Base-by-base conservation (phyloP, 2,329 filamentous ascomycete genomes). In the Raffaelea ambrosiae region DNA sequence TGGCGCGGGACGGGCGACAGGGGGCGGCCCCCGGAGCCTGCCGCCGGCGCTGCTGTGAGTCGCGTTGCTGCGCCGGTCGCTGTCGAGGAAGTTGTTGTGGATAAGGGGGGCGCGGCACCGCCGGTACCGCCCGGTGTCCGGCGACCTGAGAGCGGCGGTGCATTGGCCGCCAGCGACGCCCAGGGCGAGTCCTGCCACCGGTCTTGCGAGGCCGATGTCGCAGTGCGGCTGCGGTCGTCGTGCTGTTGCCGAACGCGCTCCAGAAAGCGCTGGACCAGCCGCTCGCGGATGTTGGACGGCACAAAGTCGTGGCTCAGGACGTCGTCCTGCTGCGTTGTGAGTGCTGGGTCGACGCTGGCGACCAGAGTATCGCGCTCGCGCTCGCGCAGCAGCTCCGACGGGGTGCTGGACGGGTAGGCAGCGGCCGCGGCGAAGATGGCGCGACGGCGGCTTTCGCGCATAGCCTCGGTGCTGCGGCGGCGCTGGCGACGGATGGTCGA, bases 371-470 rank as follows among this genome's bases (percentile, higher is more conserved):
- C 35, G 5, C 43, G 42, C 14, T 21, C 26, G 5, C 39, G n/a
- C 20, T 48, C 18, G 8, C 13, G 13, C 41, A 31, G 26, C n/a
- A 31, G 42, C n/a, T 5, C 29, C 4, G 42, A 5, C 29, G 7
- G 22, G 13, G 3, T 41, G n/a, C 2, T n/a, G 13, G 43, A 9
- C 16, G 33, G 18, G 3, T 41, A 29, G 2, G 38, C 31, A 1
- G 46, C 44, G 1, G 48, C 39, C 1, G 50, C 48, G 1, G 52
- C 40, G 8, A 55, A 16, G 26, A 54, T 48, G 21, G 52, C 51
- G 21, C 55, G 54, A 5, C 55, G 54, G 23, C 54, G 54, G 38
- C 39, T 50, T 23, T 55, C 52, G 35, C 52, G 51, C n/a, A 46
- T 18, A 16, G 44, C 13, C 14, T 54, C 50, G 18, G 22, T 26